These are phyloP conservation scores for Cyclocybe cylindracea DNA, from an alignment of 768 basidiomycete species.

Conservation along the genomic window DNA sequence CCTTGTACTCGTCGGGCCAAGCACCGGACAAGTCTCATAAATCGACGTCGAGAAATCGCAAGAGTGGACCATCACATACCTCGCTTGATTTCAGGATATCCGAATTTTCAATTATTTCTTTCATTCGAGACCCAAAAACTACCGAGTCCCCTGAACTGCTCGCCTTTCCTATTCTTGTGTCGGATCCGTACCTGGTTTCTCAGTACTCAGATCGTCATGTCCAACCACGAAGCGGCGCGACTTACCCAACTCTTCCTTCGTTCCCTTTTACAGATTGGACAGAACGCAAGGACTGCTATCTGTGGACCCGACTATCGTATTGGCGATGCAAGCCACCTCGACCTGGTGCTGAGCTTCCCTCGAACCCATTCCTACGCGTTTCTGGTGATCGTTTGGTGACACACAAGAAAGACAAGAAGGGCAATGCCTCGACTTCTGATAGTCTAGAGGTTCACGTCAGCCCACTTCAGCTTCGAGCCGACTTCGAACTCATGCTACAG, in stretches of 20 bases:
- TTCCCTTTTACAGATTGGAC: conserved; percentile 72
- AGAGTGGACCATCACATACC: neutral
- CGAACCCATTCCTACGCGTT: conserved; percentile 3
- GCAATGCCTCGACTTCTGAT: neutral
- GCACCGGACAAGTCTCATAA: neutral
- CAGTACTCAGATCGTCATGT: conserved; percentile 53
- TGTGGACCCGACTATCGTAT: conserved; percentile 55
- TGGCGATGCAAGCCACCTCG: conserved; percentile 56
- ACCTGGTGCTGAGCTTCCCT: neutral
- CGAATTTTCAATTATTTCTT: conserved; percentile 62
- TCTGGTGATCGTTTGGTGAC: conserved; percentile 1
- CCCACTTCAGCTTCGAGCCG: conserved; percentile 79
- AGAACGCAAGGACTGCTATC: conserved; percentile 32
- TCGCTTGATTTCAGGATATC: conserved; percentile 21
- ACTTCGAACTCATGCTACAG: conserved; percentile 50
- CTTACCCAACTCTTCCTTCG: conserved; percentile 41
- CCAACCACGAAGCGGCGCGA: conserved; percentile 34
- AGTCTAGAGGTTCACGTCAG: conserved; percentile 44
- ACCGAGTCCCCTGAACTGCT: conserved; percentile 10
- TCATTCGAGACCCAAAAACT: conserved; percentile 25
- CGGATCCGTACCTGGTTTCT: conserved; percentile 62
- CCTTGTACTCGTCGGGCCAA: conserved; percentile 10
- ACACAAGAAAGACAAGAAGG: neutral
- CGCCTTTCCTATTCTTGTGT: conserved; percentile 71
- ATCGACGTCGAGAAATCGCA: neutral